Conservation (phyloP, 257 asterid genomes). For the Solanum ossicruentum region DNA sequence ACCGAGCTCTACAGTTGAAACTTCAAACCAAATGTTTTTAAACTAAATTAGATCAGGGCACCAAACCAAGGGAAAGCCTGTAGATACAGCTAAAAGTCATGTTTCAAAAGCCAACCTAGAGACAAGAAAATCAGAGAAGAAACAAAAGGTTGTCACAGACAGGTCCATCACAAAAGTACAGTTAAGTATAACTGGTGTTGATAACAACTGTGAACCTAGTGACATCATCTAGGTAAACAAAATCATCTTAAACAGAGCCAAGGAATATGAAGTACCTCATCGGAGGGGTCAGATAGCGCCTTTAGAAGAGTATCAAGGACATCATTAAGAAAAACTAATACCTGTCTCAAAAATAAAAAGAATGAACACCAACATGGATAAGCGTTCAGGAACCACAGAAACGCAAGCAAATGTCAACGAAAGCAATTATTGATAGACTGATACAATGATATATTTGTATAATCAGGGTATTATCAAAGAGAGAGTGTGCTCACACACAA, state of each 20-base stretch:
- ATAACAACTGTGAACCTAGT: background rate
- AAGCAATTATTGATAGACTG: background rate
- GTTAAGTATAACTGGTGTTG: background rate
- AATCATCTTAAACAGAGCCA: background rate
- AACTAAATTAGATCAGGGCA: background rate
- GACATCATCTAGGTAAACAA: background rate
- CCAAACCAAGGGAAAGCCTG: background rate
- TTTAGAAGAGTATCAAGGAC: slow-evolving; percentile 76
- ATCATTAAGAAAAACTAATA: slow-evolving; percentile 63
- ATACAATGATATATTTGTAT: background rate
- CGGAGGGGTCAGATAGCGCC: slow-evolving; percentile 96
- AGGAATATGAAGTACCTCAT: slow-evolving; percentile 61
- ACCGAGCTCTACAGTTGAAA: no score
- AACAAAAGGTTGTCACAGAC: background rate
- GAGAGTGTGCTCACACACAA: background rate
- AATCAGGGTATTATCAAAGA: background rate
- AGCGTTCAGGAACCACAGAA: background rate
- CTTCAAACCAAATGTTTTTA: background rate
- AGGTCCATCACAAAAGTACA: background rate
- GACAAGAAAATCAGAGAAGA: background rate
- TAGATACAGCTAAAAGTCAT: background rate
- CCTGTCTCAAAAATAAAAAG: slow-evolving; percentile 40
- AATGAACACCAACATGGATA: background rate
- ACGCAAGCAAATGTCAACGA: background rate
- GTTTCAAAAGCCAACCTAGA: background rate